phyloP scores from a whole-genome alignment of 805 yeast genomes.

The Deakozyma indianensis region DNA sequence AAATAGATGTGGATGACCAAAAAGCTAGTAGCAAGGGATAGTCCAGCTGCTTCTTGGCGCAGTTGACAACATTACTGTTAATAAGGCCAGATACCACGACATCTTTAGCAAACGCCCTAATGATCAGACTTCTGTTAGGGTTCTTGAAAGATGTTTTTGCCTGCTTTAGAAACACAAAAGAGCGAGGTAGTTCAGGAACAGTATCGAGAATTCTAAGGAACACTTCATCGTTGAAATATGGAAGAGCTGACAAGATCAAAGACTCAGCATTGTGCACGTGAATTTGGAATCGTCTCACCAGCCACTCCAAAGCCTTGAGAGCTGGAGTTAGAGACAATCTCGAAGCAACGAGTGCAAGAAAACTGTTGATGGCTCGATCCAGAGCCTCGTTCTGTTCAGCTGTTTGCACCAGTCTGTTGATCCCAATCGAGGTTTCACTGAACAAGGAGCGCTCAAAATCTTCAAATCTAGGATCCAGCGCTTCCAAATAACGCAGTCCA shows the following conservation, averaged over 20 bases:
- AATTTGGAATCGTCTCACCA: slow-evolving; percentile 75
- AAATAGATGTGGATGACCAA: slow-evolving; percentile 58
- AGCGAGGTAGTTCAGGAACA: slow-evolving; percentile 57
- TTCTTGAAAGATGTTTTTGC: slow-evolving; percentile 47
- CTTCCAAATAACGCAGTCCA: slow-evolving; percentile 58
- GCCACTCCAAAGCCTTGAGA: slow-evolving; percentile 82
- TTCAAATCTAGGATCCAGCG: slow-evolving; percentile 60
- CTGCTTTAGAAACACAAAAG: slow-evolving; percentile 57
- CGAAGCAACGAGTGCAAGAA: slow-evolving; percentile 60
- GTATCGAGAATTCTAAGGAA: slow-evolving; percentile 68
- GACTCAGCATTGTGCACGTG: slow-evolving; percentile 69
- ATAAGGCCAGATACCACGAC: slow-evolving; percentile 53
- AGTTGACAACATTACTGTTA: slow-evolving; percentile 36
- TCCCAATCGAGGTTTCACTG: slow-evolving; percentile 61
- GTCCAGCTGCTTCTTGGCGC: slow-evolving; percentile 38
- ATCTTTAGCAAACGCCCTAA: slow-evolving; percentile 58
- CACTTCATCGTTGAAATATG: slow-evolving; percentile 62
- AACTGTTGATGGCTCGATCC: slow-evolving; percentile 60
- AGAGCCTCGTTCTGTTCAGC: slow-evolving; percentile 64
- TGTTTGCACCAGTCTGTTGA: slow-evolving; percentile 75
- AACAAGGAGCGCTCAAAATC: slow-evolving; percentile 61
- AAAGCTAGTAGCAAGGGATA: slow-evolving; percentile 65
- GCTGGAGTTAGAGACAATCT: slow-evolving; percentile 65
- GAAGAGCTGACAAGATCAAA: slow-evolving; percentile 56
- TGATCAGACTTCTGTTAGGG: slow-evolving; percentile 56